These are phyloP conservation scores for Naganishia sp. DNA, from an alignment of 1,284 basidiomycete genomes.

Conservation along the genomic window DNA sequence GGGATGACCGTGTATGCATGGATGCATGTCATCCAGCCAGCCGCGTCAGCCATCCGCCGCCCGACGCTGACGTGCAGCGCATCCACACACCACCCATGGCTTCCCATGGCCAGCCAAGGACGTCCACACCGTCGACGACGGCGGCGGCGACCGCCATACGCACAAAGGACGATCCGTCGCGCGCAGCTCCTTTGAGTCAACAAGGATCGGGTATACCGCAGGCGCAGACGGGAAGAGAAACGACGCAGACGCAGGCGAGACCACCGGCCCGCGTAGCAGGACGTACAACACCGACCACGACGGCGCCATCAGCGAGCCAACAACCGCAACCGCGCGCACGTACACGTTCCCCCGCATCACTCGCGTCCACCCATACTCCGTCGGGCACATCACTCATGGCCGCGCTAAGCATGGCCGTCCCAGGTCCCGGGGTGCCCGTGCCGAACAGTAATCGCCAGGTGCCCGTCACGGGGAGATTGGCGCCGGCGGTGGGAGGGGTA, in stretches of 20 bases:
- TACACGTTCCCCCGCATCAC: slow-evolving; percentile 7
- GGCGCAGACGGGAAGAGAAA: too few species aligned
- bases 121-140: too few species aligned
- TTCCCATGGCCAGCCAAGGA: too few species aligned
- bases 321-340: slow-evolving; percentile 17
- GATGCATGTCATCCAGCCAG: too few species aligned
- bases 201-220: too few species aligned
- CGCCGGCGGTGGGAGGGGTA: neutral
- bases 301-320: neutral
- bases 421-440: slow-evolving; percentile 8
- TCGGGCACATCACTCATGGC: neutral
- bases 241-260: neutral
- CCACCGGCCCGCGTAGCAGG: neutral
- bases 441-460: neutral
- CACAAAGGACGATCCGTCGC: too few species aligned
- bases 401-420: slow-evolving; percentile 3
- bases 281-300: neutral
- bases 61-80: too few species aligned
- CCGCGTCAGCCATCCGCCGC: too few species aligned
- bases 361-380: neutral
- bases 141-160: too few species aligned
- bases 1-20: too few species aligned
- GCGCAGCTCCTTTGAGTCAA: too few species aligned
- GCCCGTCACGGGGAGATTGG: neutral
- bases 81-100: too few species aligned